Conservation (phyloP, 192 early-diverging fungal species). For the Phycomyces nitens region DNA sequence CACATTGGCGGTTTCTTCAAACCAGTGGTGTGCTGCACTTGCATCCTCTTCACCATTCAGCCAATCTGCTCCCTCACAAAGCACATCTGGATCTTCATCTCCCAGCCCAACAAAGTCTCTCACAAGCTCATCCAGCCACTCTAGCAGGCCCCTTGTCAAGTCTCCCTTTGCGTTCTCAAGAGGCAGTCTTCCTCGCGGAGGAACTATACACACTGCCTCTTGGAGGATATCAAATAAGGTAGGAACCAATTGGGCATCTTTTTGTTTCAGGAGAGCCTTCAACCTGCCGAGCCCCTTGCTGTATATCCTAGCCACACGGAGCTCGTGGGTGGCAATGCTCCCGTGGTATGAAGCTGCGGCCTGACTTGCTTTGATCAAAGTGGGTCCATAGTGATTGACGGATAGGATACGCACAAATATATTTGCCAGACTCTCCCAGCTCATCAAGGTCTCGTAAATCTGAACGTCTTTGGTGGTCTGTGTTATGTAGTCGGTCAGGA, state of each 20-base stretch:
- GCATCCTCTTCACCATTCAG: neutral
- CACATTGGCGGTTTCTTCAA: constrained; percentile 12
- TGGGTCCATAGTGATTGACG: constrained; percentile 15
- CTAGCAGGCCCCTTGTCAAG: constrained; percentile 8
- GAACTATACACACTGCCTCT: neutral
- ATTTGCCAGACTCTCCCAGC: constrained; percentile 25
- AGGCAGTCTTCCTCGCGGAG: neutral
- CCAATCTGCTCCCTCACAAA: neutral
- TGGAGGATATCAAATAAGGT: constrained; percentile 10
- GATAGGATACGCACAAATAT: constrained; percentile 19
- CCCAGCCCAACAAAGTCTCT: constrained; percentile 26
- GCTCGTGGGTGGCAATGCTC: neutral
- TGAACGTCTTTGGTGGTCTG: neutral
- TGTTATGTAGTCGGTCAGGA: constrained; percentile 8
- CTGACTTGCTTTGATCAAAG: constrained; percentile 14
- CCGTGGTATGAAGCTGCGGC: neutral
- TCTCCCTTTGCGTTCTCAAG: neutral
- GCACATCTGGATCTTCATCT: constrained; percentile 20
- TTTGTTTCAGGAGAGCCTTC: constrained; percentile 15
- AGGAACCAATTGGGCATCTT: constrained; percentile 13
- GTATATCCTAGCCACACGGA: neutral
- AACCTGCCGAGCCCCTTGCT: constrained; percentile 9
- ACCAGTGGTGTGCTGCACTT: constrained; percentile 1
- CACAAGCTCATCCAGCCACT: constrained; percentile 29
- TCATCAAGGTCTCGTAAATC: constrained; percentile 15